Evolutionary conservation across 768 basidiomycete genomes (phyloP).

Genomic region (Russula foetens): DNA sequence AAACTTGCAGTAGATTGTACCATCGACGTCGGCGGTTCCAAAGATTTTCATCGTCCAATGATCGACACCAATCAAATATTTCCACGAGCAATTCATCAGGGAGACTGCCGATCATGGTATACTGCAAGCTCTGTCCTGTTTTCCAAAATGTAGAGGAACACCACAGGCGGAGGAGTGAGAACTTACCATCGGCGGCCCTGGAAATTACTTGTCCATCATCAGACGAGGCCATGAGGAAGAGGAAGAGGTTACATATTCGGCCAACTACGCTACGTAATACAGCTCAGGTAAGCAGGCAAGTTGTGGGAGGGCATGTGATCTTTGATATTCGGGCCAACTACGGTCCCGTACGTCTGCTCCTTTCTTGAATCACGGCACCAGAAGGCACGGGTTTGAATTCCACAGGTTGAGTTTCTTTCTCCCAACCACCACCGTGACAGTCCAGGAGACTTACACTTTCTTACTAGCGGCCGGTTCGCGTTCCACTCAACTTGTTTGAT

Average conservation of each 20-base stretch:
- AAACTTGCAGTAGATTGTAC: background rate
- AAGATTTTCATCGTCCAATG: background rate
- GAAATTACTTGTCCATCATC: too few relatives aligned
- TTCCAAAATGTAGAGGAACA: background rate
- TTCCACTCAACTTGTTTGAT: background rate
- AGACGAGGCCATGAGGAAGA: too few relatives aligned
- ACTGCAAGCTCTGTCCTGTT: background rate
- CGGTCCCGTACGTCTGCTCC: too few relatives aligned
- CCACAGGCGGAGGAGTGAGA: too few relatives aligned
- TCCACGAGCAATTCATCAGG: background rate
- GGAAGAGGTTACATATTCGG: too few relatives aligned
- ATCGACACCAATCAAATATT: background rate
- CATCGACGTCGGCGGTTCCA: background rate
- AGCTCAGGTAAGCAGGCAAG: too few relatives aligned
- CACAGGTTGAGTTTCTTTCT: constrained; percentile 12
- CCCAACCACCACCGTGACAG: constrained; percentile 18
- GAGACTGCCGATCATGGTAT: background rate
- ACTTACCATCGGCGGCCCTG: background rate
- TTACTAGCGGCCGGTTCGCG: constrained; percentile 19
- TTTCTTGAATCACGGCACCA: background rate
- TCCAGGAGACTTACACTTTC: constrained; percentile 19
- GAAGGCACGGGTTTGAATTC: background rate
- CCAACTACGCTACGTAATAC: too few relatives aligned
- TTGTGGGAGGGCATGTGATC: too few relatives aligned
- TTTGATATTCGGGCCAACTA: too few relatives aligned